phyloP scores from a whole-genome alignment of 768 basidiomycete species.

The Rhodotorula toruloides region DNA sequence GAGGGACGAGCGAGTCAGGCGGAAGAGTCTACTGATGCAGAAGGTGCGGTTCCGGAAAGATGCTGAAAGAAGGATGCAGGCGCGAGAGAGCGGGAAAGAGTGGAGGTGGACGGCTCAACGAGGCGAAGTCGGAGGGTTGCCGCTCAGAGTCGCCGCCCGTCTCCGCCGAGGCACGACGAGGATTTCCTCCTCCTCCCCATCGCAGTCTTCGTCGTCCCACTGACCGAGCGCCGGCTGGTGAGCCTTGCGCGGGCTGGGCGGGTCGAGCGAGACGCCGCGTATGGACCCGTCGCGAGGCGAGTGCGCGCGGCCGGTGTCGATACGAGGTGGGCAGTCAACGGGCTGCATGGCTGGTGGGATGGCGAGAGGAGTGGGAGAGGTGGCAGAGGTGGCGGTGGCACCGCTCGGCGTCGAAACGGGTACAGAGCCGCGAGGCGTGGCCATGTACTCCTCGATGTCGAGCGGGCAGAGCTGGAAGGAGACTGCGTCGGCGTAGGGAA shows the following conservation, averaged over 20 bases:
- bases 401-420: neutral
- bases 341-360: neutral
- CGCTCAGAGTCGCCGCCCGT: conserved; percentile 15
- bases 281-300: conserved; percentile 15
- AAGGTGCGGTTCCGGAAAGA: too few species aligned
- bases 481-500: conserved; percentile 1
- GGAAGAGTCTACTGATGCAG: neutral
- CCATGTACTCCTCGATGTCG: neutral
- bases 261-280: conserved; percentile 6
- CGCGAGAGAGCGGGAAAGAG: neutral
- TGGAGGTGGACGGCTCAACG: neutral
- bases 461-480: conserved; percentile 10
- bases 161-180: conserved; percentile 23
- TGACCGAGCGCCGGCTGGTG: neutral
- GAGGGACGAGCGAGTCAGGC: too few species aligned
- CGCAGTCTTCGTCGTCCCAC: conserved; percentile 11
- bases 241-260: conserved; percentile 6
- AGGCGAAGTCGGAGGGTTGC: neutral
- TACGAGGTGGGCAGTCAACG: neutral
- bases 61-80: neutral
- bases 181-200: conserved; percentile 23
- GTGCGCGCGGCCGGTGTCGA: neutral
- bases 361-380: neutral
- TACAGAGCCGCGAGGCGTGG: neutral
- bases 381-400: neutral